A percentile compares a stretch with the other conserved stretches of the same genome.
Evolutionary conservation across 176 grass and related monocot genomes (phyloP).

Genomic region (Hordeum marinum): DNA sequence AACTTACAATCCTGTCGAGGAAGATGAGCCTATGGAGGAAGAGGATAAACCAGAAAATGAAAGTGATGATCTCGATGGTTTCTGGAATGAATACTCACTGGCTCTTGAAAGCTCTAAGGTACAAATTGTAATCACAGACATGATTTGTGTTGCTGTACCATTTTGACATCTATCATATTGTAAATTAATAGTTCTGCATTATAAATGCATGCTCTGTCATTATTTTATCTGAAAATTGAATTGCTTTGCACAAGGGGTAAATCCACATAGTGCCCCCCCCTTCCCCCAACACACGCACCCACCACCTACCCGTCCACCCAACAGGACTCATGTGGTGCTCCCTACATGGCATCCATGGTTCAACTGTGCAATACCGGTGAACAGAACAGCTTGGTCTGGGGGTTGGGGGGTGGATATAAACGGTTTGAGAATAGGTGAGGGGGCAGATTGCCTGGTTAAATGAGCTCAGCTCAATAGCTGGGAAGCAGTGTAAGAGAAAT

Average conservation of each 20-base stretch:
- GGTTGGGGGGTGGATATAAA: not conserved
- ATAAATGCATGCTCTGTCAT: not conserved
- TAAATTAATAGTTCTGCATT: constrained; percentile 12
- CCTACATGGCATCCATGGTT: not conserved
- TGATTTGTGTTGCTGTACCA: not conserved
- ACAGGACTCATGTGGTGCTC: not conserved
- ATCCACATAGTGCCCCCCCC: not conserved
- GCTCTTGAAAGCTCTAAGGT: constrained; percentile 93
- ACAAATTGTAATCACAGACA: constrained; percentile 12
- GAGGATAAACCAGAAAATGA: constrained; percentile 38
- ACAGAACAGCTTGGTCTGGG: not conserved
- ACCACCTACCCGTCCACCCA: too few relatives aligned
- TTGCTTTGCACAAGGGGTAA: not conserved
- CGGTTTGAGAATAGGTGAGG: not conserved
- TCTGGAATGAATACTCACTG: constrained; percentile 88
- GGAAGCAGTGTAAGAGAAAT: constrained; percentile 2
- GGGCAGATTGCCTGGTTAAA: not conserved
- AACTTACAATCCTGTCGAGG: constrained; percentile 28
- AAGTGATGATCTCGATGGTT: constrained; percentile 77
- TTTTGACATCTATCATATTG: constrained; percentile 8
- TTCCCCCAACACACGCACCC: not conserved
- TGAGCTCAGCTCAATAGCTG: not conserved
- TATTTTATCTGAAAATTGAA: constrained; percentile 13
- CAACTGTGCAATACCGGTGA: not conserved
- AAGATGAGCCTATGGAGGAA: constrained; percentile 35